Evolutionary conservation across 768 basidiomycete species (phyloP), one percentile per base, ranked within the genome.

Genomic region (Leucocoprinus sp.): DNA sequence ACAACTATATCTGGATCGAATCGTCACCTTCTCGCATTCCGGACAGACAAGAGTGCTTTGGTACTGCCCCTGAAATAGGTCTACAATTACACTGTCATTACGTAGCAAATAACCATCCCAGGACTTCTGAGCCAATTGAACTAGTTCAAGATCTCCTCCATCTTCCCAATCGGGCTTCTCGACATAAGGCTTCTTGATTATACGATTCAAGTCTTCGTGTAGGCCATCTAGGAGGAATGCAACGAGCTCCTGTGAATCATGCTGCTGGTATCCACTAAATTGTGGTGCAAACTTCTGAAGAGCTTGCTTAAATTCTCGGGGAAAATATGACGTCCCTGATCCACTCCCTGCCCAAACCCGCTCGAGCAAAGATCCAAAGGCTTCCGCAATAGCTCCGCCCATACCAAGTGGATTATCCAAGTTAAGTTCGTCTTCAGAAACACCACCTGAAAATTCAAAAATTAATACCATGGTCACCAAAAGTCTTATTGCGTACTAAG

Each of bases 101-200:
- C 96, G 74, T 57, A 80, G 77, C 80, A 93, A 85, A 63, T 98
- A 98, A 14, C 92, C 91, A 19, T 93, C 82, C 96, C 96, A 99
- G 24, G 87, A 91, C 44, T 75, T 75, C 55, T 76, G 74, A 1
- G 96, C 96, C 21, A 97, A 67, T 57, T 82, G 68, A 1, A 88
- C 80, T 19, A 98, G 74, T 55, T 93, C 92, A 38, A 79, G 58
- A 50, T 86, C 76, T 7, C 71, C 71, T 29, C 91, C 90, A 8
- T 90, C 91, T 57, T 89, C 84, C 96, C 96, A 98, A 60, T 98
- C 96, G 2, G 96, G 95, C 58, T 93, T 96, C 66, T 96, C 93
- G 22, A 95, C 85, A 50, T 93, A 97, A 2, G 96, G 96, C 63
- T 99, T 97, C 65, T 91, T 84, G 49, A 85, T 67, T 19, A 99